Evolutionary conservation across 1,284 basidiomycete genomes (phyloP).

Genomic region (Sparassis latifolia): DNA sequence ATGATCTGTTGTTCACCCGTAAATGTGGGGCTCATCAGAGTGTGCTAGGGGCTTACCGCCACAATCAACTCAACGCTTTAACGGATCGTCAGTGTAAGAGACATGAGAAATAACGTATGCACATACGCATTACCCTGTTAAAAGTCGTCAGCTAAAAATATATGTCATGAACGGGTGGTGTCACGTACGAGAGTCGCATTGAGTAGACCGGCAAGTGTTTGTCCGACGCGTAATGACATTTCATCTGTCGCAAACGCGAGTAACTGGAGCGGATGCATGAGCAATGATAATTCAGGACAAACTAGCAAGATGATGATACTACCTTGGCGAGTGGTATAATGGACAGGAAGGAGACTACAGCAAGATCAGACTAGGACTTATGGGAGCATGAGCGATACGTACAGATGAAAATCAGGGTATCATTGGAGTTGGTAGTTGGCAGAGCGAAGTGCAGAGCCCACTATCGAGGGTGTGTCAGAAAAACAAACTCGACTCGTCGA

Average conservation of each 20-base stretch:
- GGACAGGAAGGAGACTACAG: conserved; percentile 61
- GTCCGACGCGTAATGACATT: conserved; percentile 74
- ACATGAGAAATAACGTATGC: neutral
- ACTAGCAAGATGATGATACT: conserved; percentile 3
- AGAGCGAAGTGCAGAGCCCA: conserved; percentile 69
- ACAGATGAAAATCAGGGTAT: conserved; percentile 72
- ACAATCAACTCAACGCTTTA: conserved; percentile 75
- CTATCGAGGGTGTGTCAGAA: conserved; percentile 25
- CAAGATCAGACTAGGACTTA: neutral
- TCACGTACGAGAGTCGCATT: conserved; percentile 76
- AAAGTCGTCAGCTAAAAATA: conserved; percentile 6
- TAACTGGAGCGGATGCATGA: conserved; percentile 35
- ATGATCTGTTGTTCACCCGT: conserved; percentile 51
- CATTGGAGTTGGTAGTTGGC: conserved; percentile 32
- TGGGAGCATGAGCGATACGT: conserved; percentile 22
- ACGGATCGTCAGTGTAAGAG: neutral
- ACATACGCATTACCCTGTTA: conserved; percentile 72
- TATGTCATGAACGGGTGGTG: conserved; percentile 1
- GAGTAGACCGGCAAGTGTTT: conserved; percentile 79
- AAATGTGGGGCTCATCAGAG: conserved; percentile 11
- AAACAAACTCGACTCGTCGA: neutral
- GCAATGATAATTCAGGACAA: neutral
- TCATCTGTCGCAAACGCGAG: conserved; percentile 88
- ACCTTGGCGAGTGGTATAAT: conserved; percentile 76
- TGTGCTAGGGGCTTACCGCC: conserved; percentile 42